phyloP scores from a whole-genome alignment of 2,329 filamentous ascomycete genomes.

The Fusarium sp. region DNA sequence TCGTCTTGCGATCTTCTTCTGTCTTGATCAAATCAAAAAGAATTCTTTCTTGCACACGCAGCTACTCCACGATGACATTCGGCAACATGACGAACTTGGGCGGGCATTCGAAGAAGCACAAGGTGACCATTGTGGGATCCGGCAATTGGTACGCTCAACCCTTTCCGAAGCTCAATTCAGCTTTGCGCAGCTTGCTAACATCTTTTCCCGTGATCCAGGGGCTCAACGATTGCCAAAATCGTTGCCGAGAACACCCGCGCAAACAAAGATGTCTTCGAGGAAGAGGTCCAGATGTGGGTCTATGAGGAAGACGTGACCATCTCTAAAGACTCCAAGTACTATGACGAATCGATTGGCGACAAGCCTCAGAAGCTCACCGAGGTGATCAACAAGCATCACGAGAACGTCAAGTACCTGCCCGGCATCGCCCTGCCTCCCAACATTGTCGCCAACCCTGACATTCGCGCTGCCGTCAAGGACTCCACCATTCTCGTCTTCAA shows the following conservation, averaged over 20 bases:
- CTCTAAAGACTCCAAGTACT: conserved; percentile 77
- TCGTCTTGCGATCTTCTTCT: conserved; percentile 26
- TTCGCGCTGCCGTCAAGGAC: conserved; percentile 82
- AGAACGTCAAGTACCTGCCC: conserved; percentile 99
- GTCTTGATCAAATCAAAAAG: conserved; percentile 23
- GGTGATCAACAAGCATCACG: conserved; percentile 91
- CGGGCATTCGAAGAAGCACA: conserved; percentile 79
- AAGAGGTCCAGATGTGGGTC: conserved; percentile 98
- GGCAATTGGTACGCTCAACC: conserved; percentile 82
- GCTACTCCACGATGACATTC: conserved; percentile 31
- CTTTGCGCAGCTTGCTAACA: not conserved
- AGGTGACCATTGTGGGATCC: conserved; percentile 93
- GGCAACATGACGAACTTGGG: conserved; percentile 56
- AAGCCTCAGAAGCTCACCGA: conserved; percentile 87
- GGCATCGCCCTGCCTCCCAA: conserved; percentile 85
- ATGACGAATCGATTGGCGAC: conserved; percentile 71
- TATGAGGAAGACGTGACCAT: conserved; percentile 91
- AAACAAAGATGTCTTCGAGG: conserved; percentile 84
- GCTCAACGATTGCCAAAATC: conserved; percentile 97
- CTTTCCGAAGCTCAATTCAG: not conserved
- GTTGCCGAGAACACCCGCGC: conserved; percentile 90
- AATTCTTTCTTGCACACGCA: conserved; percentile 28
- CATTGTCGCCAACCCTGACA: conserved; percentile 84
- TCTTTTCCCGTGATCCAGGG: conserved; percentile 65
- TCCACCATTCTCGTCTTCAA: conserved; percentile 96